Percentiles rank a stretch among this genome's conserved stretches.
phyloP scores from a whole-genome alignment of 1,139 yeast genomes.

The Taphrina wiesneri region DNA sequence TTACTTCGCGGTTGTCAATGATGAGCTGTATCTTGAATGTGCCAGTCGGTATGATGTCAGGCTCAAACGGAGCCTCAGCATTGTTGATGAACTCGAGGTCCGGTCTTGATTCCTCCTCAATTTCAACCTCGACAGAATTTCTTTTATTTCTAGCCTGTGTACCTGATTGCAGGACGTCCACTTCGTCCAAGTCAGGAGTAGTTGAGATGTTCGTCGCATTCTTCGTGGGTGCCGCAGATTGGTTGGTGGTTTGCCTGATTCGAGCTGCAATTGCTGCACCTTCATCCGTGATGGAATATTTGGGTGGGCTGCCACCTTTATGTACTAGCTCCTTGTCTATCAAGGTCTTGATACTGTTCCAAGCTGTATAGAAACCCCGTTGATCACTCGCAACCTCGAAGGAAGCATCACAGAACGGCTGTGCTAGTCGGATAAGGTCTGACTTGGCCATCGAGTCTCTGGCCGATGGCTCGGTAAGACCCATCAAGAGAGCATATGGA shows the following conservation, averaged over 20 bases:
- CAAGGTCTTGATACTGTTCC: conserved; percentile 71
- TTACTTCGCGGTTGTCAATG: conserved; percentile 79
- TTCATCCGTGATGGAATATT: conserved; percentile 68
- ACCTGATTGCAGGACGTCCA: background rate
- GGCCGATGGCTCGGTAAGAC: conserved; percentile 53
- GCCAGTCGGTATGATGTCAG: conserved; percentile 43
- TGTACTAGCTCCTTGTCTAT: conserved; percentile 63
- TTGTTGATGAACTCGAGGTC: background rate
- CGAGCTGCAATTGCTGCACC: conserved; percentile 64
- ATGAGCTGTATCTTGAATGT: conserved; percentile 61
- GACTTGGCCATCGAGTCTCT: conserved; percentile 60
- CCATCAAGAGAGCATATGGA: conserved; percentile 78
- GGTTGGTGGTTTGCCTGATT: conserved; percentile 30
- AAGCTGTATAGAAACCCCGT: conserved; percentile 62
- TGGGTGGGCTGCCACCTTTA: conserved; percentile 59
- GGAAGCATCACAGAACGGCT: conserved; percentile 64
- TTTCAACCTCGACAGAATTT: background rate
- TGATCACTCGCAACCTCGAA: conserved; percentile 58
- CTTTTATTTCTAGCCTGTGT: background rate
- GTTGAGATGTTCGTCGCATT: background rate
- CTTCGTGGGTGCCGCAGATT: background rate
- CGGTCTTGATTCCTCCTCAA: background rate
- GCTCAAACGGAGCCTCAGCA: conserved; percentile 6
- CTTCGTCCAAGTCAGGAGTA: background rate
- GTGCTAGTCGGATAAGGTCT: conserved; percentile 59